phyloP scores from a whole-genome alignment of 257 asterid species.

The Solanum corneliomulleri region DNA sequence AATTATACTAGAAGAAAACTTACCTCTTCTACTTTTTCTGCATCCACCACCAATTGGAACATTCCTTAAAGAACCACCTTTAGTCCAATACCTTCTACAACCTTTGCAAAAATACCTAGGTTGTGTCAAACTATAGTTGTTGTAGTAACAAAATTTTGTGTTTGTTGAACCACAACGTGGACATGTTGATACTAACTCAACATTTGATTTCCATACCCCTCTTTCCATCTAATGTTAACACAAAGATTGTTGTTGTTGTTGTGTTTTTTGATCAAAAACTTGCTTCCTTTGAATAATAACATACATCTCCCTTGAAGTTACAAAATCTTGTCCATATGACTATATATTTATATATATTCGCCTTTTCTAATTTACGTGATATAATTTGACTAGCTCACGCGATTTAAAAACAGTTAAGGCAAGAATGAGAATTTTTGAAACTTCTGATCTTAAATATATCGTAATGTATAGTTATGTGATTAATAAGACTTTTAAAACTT shows the following conservation, averaged over 20 bases:
- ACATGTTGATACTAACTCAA: conserved; percentile 43
- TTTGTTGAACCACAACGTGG: conserved; percentile 73
- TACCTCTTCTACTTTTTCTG: conserved; percentile 13
- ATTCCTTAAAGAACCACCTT: conserved; percentile 74
- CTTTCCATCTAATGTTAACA: conserved; percentile 31
- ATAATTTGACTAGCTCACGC: not conserved
- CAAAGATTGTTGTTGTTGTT: not conserved
- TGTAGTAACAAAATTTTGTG: conserved; percentile 81
- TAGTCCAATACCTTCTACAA: conserved; percentile 78
- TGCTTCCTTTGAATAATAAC: not conserved
- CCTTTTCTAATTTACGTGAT: not conserved
- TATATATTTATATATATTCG: not conserved
- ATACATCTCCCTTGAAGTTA: not conserved
- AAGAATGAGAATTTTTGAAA: not conserved
- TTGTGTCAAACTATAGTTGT: conserved; percentile 74
- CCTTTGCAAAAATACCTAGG: conserved; percentile 75
- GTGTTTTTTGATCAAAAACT: not conserved
- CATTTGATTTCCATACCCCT: conserved; percentile 37
- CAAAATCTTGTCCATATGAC: not conserved
- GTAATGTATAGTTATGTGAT: not conserved
- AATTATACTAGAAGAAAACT: not conserved
- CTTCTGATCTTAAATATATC: not conserved
- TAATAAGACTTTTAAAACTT: not conserved
- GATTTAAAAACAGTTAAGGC: not conserved
- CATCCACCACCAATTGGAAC: conserved; percentile 78